Evolutionary conservation across 73 alveolate species (phyloP).

Genomic region (Paramecium pentaurelia): DNA sequence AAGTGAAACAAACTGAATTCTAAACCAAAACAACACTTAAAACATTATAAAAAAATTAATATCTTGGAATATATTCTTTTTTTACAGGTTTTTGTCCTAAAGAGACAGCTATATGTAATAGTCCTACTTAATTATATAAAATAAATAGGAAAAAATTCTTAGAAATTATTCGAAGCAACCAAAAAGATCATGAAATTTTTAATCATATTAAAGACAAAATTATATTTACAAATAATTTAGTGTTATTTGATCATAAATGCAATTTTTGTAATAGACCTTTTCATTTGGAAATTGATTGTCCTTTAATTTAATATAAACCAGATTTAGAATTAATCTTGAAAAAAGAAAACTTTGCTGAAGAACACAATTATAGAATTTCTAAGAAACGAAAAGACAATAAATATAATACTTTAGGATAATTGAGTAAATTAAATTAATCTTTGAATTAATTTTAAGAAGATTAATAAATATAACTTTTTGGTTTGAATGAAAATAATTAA

Average conservation of each 20-base stretch:
- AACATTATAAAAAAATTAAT: neutral
- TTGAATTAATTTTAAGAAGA: neutral
- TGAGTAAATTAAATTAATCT: neutral
- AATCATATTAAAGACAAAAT: neutral
- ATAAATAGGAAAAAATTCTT: conserved; percentile 26
- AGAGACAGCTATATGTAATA: conserved; percentile 33
- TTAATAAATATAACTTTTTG: neutral
- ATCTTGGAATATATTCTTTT: conserved; percentile 30
- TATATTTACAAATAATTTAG: neutral
- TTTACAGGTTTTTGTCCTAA: neutral
- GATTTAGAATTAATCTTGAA: neutral
- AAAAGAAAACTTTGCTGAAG: neutral
- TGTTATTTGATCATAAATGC: neutral
- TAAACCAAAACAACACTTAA: neutral
- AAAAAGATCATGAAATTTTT: conserved; percentile 28
- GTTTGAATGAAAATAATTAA: neutral
- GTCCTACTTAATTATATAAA: neutral
- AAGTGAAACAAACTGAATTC: neutral
- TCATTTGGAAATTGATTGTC: conserved; percentile 7
- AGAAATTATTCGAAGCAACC: neutral
- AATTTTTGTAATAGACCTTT: neutral
- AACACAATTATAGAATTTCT: neutral
- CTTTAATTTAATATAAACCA: neutral
- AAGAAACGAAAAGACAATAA: neutral
- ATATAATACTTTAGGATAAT: neutral